Conservation (phyloP, 805 yeast species). For the Wickerhamiella dianesei region DNA sequence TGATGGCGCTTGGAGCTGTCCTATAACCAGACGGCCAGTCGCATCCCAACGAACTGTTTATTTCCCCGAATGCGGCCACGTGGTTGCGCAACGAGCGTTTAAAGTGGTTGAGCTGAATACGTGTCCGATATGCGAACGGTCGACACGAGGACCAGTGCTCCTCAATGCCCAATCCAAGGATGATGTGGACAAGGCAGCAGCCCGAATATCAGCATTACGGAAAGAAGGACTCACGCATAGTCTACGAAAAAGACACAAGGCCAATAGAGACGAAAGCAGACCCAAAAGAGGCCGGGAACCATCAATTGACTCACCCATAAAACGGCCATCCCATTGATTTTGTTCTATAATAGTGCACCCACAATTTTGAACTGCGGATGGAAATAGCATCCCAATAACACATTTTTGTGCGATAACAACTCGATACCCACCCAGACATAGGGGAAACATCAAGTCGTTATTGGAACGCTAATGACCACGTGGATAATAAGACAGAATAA, state of each 20-base stretch:
- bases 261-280: not conserved
- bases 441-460: no score
- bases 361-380: no score
- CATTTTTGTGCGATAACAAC: no score
- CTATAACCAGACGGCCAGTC: conserved; percentile 21
- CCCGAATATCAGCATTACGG: conserved; percentile 19
- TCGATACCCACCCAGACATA: no score
- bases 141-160: conserved; percentile 22
- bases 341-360: no score
- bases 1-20: conserved; percentile 26
- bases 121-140: conserved; percentile 28
- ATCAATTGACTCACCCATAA: no score
- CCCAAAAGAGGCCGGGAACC: not conserved
- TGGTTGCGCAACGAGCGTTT: conserved; percentile 11
- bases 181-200: conserved; percentile 1
- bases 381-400: no score
- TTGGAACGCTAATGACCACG: no score
- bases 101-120: not conserved
- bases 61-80: conserved; percentile 29
- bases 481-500: no score
- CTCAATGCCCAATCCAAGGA: conserved; percentile 29
- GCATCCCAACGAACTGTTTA: conserved; percentile 23
- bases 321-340: no score
- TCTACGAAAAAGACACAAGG: conserved; percentile 16
- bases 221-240: conserved; percentile 28